Evolutionary conservation across 2,329 filamentous ascomycete genomes (phyloP).

Genomic region (Venturia oleaginea): DNA sequence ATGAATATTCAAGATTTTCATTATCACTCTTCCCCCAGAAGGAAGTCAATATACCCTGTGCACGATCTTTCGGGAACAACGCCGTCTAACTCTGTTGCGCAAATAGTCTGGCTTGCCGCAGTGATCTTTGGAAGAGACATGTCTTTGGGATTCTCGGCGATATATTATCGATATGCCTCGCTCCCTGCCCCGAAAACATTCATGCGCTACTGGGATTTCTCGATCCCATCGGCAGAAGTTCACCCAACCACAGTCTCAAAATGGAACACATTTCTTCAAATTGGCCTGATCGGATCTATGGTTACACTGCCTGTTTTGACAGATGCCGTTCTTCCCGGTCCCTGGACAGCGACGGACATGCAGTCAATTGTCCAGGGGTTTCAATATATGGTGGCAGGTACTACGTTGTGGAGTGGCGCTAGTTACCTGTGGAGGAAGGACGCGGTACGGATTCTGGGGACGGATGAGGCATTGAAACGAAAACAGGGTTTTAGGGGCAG

Average conservation of each 20-base stretch:
- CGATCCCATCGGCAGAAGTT: conserved; percentile 76
- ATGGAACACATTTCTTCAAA: conserved; percentile 84
- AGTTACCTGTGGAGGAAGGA: conserved; percentile 89
- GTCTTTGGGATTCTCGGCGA: conserved; percentile 71
- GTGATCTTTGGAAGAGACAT: conserved; percentile 86
- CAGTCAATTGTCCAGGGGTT: conserved; percentile 27
- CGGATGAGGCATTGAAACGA: conserved; percentile 37
- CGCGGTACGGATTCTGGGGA: conserved; percentile 73
- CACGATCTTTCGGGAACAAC: background rate
- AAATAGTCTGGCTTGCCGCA: conserved; percentile 69
- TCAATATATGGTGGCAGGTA: conserved; percentile 76
- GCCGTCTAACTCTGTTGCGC: background rate
- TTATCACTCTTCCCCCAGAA: background rate
- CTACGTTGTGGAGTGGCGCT: conserved; percentile 86
- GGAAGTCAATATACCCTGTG: background rate
- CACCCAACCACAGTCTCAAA: conserved; percentile 77
- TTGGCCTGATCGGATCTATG: conserved; percentile 76
- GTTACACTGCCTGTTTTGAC: conserved; percentile 56
- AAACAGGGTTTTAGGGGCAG: conserved; percentile 40
- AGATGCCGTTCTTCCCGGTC: conserved; percentile 18
- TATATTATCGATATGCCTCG: conserved; percentile 95
- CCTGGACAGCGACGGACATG: conserved; percentile 47
- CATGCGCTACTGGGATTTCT: conserved; percentile 92
- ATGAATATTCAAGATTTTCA: background rate
- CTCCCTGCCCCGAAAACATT: conserved; percentile 91